Evolutionary conservation across 169 alveolate species (phyloP), one percentile per base, ranked within the genome.

Genomic region (Cryptosporidium bovis): DNA sequence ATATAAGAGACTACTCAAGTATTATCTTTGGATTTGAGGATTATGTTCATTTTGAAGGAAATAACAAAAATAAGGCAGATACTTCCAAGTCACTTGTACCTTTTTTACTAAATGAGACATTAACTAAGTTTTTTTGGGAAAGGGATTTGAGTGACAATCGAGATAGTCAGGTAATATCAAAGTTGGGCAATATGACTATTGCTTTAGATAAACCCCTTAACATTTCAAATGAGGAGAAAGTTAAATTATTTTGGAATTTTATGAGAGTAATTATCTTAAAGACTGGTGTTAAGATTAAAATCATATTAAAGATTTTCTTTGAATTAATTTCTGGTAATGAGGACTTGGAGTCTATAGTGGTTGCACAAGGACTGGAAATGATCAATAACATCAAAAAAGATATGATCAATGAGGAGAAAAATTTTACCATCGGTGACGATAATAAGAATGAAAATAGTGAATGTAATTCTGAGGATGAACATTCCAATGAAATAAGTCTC

Each of bases 91-190:
- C 56, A 1, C 48, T 62, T 20, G 27, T 60, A n/a, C 87, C 69
- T 40, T 77, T 27, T 46, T 24, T 77, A 2, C 6, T 60, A 2
- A 60, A 40, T 77, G 71, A 62, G 16, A 58, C 46, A 10, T 18
- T 77, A 20, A 27, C 64, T 60, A 13, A 51, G 15, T 36, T 60
- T 10, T 77, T 77, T 12, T 77, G 87, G 87, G 51, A 77, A 36
- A 62, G 46, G 5, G 69, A 58, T 24, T 46, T 12, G 1, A 18
- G 27, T 3, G n/a, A 27, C 24, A 62, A 15, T 13, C 18, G 7
- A 15, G 71, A 48, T 18, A 77, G 8, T 0, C 65, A 65, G 16
- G 5, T 77, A 29, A 40, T 44, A 34, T 40, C 10, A 40, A 40
- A 8, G 10, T 8, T 40, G 4, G 40, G 34, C 5, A 58, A 36